phyloP scores from a whole-genome alignment of 1,284 basidiomycete genomes.

The Ustanciosporium gigantosporum region DNA sequence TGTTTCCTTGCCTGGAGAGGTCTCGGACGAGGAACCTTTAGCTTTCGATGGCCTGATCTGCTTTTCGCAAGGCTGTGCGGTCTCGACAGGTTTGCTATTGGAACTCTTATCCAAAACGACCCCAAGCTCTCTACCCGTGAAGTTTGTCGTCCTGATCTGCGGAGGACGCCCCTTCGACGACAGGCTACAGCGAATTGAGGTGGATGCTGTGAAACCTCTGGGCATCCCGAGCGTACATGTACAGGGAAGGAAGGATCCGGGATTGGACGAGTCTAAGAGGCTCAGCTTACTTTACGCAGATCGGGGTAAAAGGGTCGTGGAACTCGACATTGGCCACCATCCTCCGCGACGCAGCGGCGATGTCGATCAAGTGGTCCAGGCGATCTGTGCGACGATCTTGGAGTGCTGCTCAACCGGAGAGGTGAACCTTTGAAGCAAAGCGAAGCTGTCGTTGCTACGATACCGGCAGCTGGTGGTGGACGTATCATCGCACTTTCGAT shows the following conservation, averaged over 20 bases:
- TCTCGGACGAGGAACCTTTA: neutral
- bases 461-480: too few relatives aligned
- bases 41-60: slow-evolving; percentile 33
- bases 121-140: slow-evolving; percentile 4
- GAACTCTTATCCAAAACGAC: neutral
- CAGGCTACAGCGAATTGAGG: slow-evolving; percentile 15
- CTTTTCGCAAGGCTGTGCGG: slow-evolving; percentile 42
- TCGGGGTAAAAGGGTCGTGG: slow-evolving; percentile 12
- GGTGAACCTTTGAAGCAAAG: too few relatives aligned
- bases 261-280: slow-evolving; percentile 13
- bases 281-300: slow-evolving; percentile 15
- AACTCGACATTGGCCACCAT: slow-evolving; percentile 34
- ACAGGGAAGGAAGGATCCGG: slow-evolving; percentile 20
- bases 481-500: too few relatives aligned
- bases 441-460: too few relatives aligned
- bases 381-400: slow-evolving; percentile 8
- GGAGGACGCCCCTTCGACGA: slow-evolving; percentile 24
- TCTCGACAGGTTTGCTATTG: slow-evolving; percentile 23
- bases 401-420: too few relatives aligned
- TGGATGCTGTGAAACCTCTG: slow-evolving; percentile 2
- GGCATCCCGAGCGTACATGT: slow-evolving; percentile 20
- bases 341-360: slow-evolving; percentile 26
- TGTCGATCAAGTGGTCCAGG: slow-evolving; percentile 10
- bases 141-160: slow-evolving; percentile 31
- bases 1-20: neutral